phyloP scores from a whole-genome alignment of 345 rosid species.

The Psidium friedrichsthalianum region DNA sequence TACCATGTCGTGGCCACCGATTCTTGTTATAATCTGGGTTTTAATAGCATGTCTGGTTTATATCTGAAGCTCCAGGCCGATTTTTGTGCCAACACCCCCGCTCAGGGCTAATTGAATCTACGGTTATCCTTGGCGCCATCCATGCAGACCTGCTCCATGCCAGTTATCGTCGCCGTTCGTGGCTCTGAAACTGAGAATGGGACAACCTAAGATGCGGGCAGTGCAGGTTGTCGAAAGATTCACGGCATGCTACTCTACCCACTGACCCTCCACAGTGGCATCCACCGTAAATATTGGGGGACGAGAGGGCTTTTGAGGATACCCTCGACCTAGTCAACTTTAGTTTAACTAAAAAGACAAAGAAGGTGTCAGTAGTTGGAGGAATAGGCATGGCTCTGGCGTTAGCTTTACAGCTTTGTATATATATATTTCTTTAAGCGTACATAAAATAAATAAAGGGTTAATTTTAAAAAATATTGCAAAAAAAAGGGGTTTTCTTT shows the following conservation, averaged over 20 bases:
- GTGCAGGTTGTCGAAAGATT: background rate
- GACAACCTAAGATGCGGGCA: background rate
- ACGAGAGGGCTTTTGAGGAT: conserved; percentile 7
- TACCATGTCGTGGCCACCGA: too few species aligned
- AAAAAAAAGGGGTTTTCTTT: conserved; percentile 23
- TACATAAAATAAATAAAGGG: background rate
- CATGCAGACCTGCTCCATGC: background rate
- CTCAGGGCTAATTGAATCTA: background rate
- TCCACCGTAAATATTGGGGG: conserved; percentile 12
- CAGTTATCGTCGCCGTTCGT: background rate
- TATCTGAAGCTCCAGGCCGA: too few species aligned
- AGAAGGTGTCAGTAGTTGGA: conserved; percentile 56
- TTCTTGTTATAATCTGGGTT: too few species aligned
- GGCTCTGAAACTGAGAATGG: background rate
- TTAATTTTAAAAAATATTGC: background rate
- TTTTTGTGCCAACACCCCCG: too few species aligned
- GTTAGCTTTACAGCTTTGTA: conserved; percentile 51
- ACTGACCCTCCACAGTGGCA: conserved; percentile 11
- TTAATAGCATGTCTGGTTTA: too few species aligned
- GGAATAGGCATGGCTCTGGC: conserved; percentile 36
- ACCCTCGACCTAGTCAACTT: conserved; percentile 24
- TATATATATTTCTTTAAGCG: conserved; percentile 3
- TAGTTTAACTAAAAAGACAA: conserved; percentile 32
- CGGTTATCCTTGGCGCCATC: background rate
- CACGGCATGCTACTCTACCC: background rate